These are phyloP conservation scores for Boletus edulis DNA, from an alignment of 768 basidiomycete genomes.

Conservation along the genomic window DNA sequence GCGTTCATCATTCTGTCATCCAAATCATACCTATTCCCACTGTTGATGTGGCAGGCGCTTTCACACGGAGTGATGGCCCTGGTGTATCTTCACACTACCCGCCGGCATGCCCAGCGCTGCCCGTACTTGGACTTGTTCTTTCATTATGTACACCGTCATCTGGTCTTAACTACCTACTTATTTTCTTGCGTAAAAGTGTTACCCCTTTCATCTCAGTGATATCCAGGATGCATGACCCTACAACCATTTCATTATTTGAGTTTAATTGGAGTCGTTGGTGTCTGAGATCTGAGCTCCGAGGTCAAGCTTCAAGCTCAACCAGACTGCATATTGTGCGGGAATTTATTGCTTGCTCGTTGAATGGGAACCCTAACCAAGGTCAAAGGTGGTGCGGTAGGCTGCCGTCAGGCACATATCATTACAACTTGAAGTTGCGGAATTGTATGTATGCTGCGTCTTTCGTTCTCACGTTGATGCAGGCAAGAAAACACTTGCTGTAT, in stretches of 20 bases:
- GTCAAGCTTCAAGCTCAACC: no score
- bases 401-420: no score
- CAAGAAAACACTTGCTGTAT: no score
- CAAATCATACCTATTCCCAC: slow-evolving; percentile 6
- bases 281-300: no score
- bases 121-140: slow-evolving; percentile 7
- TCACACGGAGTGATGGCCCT: background rate
- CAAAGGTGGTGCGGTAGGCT: no score
- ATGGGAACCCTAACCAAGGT: no score
- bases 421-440: no score
- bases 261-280: background rate
- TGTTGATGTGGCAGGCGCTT: background rate
- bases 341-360: no score
- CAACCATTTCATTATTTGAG: background rate
- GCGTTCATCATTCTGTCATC: background rate
- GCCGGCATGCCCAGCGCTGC: background rate
- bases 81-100: background rate
- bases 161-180: slow-evolving; percentile 16
- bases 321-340: no score
- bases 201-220: slow-evolving; percentile 1
- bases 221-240: background rate
- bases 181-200: slow-evolving; percentile 18
- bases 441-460: no score
- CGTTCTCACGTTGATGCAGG: no score
- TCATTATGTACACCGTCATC: slow-evolving; percentile 18